These are phyloP conservation scores for Fusarium hostae DNA, from an alignment of 2,329 filamentous ascomycete species.

Conservation along the genomic window DNA sequence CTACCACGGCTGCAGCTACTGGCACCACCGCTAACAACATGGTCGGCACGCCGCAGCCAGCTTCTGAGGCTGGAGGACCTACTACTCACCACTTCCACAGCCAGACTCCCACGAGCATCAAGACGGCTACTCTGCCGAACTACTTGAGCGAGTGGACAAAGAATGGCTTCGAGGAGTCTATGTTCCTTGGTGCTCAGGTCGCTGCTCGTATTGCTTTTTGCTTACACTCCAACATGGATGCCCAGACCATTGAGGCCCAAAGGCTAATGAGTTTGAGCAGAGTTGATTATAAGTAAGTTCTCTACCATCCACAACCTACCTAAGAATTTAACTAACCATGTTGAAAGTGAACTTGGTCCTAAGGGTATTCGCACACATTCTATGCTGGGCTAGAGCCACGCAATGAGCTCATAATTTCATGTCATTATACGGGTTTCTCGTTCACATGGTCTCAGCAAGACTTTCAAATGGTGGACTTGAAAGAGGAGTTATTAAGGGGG, in stretches of 20 bases:
- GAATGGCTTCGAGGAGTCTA: constrained; percentile 80
- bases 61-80: constrained; percentile 53
- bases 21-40: constrained; percentile 57
- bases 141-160: constrained; percentile 95
- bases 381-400: constrained; percentile 57
- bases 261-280: constrained; percentile 66
- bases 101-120: constrained; percentile 86
- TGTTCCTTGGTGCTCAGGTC: constrained; percentile 88
- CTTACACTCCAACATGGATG: constrained; percentile 66
- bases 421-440: constrained; percentile 25
- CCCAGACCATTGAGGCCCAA: constrained; percentile 62
- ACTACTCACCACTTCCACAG: constrained; percentile 66
- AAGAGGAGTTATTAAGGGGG: constrained; percentile 35
- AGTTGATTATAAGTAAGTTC: constrained; percentile 70
- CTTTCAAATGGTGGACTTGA: constrained; percentile 27
- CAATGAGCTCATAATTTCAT: constrained; percentile 16
- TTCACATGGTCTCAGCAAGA: constrained; percentile 4
- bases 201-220: constrained; percentile 73
- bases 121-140: constrained; percentile 78
- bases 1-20: constrained; percentile 75
- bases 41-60: constrained; percentile 53
- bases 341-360: constrained; percentile 62
- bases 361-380: constrained; percentile 65
- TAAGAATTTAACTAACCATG: constrained; percentile 18
- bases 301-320: not conserved